Conservation (phyloP, 352 stramenopile genomes). For the Salisapilia sapeloensis region DNA sequence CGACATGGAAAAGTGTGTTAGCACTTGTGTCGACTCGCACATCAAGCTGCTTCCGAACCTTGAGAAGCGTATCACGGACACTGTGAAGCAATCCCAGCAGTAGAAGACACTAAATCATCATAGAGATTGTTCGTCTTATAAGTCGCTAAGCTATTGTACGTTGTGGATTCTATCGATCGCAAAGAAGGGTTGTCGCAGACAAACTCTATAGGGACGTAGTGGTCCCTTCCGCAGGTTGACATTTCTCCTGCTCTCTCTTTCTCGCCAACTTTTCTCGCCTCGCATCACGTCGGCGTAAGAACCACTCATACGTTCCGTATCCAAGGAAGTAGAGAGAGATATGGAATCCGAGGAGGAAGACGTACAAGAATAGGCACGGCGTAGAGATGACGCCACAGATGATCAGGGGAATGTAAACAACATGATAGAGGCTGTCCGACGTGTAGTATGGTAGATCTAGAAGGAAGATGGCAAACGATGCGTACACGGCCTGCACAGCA, state of each 20-base stretch:
- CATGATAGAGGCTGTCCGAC: conserved; percentile 7
- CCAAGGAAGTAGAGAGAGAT: conserved; percentile 59
- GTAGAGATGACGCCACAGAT: conserved; percentile 41
- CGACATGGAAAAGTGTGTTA: conserved; percentile 61
- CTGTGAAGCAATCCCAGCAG: conserved; percentile 54
- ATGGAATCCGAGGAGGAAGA: conserved; percentile 68
- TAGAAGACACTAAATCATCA: neutral
- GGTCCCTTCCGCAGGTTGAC: conserved; percentile 1
- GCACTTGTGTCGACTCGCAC: conserved; percentile 48
- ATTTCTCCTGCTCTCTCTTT: conserved; percentile 7
- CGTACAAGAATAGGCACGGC: conserved; percentile 76
- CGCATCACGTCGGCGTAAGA: conserved; percentile 54
- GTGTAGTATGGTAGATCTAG: conserved; percentile 21
- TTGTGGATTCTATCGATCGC: too few species aligned
- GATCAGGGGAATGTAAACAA: conserved; percentile 27
- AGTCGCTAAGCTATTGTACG: too few species aligned
- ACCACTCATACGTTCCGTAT: conserved; percentile 81
- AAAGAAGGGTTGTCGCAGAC: too few species aligned
- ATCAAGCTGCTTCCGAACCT: conserved; percentile 59
- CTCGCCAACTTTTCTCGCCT: conserved; percentile 40
- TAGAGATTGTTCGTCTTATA: too few species aligned
- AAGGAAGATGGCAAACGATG: conserved; percentile 27
- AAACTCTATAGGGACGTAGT: too few species aligned
- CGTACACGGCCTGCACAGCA: conserved; percentile 34
- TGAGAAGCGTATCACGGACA: conserved; percentile 52